phyloP scores from a whole-genome alignment of 768 basidiomycete species.

The Trametes sanguinea region DNA sequence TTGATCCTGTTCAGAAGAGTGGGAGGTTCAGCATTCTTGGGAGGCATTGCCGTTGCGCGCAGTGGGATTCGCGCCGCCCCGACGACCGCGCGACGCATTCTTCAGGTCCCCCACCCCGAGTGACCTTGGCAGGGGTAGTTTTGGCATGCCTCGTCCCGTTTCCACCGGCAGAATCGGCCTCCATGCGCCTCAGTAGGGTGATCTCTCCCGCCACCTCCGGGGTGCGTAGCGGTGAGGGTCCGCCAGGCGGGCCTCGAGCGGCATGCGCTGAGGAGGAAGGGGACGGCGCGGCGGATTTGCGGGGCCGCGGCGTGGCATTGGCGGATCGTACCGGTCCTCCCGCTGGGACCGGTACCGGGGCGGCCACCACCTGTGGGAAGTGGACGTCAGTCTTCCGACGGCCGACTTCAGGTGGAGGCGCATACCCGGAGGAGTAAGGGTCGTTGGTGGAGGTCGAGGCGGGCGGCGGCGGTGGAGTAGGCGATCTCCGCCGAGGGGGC shows the following conservation, averaged over 20 bases:
- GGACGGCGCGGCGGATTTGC: neutral
- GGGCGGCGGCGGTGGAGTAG: neutral
- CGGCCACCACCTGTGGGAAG: constrained; percentile 9
- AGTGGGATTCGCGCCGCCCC: neutral
- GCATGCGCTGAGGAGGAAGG: neutral
- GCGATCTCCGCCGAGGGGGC: neutral
- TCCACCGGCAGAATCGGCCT: too few species aligned
- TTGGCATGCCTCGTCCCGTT: neutral
- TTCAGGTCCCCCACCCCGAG: neutral
- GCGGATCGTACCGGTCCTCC: neutral
- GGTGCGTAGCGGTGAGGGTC: neutral
- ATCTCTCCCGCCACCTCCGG: neutral
- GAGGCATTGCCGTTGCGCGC: too few species aligned
- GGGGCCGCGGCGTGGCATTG: neutral
- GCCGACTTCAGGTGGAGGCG: constrained; percentile 1
- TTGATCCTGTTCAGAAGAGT: neutral
- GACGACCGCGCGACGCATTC: neutral
- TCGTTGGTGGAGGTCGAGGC: neutral
- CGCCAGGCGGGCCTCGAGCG: constrained; percentile 11
- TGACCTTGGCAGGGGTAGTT: neutral
- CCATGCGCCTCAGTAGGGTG: constrained; percentile 4
- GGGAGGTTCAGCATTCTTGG: too few species aligned
- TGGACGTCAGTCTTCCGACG: constrained; percentile 14
- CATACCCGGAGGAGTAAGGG: constrained; percentile 6
- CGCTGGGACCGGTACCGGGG: neutral